Base-by-base conservation (phyloP, 2,329 filamentous ascomycete species). In the Xylariomycetidae sp. region DNA sequence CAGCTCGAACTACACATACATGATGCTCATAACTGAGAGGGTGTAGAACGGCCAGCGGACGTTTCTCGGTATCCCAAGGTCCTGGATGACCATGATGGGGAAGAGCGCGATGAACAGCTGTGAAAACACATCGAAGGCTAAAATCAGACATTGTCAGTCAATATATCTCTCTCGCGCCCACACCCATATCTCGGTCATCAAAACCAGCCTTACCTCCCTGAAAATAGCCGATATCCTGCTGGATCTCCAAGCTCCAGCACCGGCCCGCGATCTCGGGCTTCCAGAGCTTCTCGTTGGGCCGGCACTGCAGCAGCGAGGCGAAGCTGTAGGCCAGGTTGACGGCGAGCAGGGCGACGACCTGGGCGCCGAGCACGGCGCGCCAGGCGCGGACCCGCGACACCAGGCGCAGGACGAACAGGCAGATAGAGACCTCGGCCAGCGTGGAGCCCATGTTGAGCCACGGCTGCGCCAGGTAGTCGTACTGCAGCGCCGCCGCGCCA, bases 201-300 rank as follows among this genome's bases (percentile, higher is more conserved):
- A n/a, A 6, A 36, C 39, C 36, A 8, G 20, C 20, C 20, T 23
- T 23, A 50, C 43, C 56, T 14, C 59, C 60, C 34, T 62, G 58
- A 16, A 57, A 54, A 37, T 59, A 60, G 4, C 51, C 54, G 40
- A 63, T 55, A 30, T 50, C 52, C 15, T 54, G 40, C 39, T 57
- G 56, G 5, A 56, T 45, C n/a, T 34, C 45, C 5, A 51, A 45
- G 27, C 53, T 47, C 49, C 58, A 59, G 38, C 61, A 65, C 16
- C 35, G 25, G 1, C 59, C 62, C 1, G 38, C 33, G 6, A 53
- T 48, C 1, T 30, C 26, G 1, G 52, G 43, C 10, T 57, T 45
- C 62, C 62, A 65, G 3, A 63, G 42, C 43, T 56, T 60, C 35
- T 57, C 53, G 23, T 63, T 42, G 25, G 62, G 62, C 4, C 52